phyloP scores from a whole-genome alignment of 768 basidiomycete genomes.

The Boletus bicolor region DNA sequence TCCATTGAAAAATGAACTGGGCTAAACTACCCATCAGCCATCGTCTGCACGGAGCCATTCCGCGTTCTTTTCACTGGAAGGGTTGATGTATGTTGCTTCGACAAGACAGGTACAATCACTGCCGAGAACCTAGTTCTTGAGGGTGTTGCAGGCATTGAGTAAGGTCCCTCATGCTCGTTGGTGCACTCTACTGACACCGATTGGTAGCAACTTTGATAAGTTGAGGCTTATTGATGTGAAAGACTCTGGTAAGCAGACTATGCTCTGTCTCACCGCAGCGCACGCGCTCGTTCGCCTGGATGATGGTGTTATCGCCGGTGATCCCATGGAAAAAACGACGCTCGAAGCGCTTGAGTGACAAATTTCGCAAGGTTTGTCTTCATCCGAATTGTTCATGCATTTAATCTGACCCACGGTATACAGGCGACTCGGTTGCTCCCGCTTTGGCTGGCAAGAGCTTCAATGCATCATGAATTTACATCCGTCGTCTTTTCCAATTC shows the following conservation, averaged over 20 bases:
- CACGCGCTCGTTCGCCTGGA: constrained; percentile 94
- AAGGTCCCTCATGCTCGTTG: constrained; percentile 29
- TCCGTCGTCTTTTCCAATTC: constrained; percentile 95
- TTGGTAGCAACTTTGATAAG: constrained; percentile 52
- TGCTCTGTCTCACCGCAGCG: constrained; percentile 84
- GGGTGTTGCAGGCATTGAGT: constrained; percentile 91
- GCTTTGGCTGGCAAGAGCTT: constrained; percentile 41
- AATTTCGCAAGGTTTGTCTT: constrained; percentile 54
- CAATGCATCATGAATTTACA: constrained; percentile 59
- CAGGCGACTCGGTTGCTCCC: constrained; percentile 69
- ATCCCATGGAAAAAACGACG: constrained; percentile 99
- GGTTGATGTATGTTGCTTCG: constrained; percentile 98
- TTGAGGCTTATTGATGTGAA: constrained; percentile 75
- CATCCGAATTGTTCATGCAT: background rate
- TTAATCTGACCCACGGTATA: background rate
- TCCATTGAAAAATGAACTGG: background rate
- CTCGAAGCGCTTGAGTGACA: constrained; percentile 90
- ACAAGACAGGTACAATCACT: constrained; percentile 99
- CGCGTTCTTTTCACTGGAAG: constrained; percentile 93
- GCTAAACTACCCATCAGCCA: constrained; percentile 52
- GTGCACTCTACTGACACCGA: constrained; percentile 1
- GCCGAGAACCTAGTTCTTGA: constrained; percentile 93
- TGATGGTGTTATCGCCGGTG: constrained; percentile 91
- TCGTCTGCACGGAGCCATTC: constrained; percentile 99
- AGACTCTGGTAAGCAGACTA: constrained; percentile 73